These are phyloP conservation scores for Craterostigma plantagineum DNA, from an alignment of 257 asterid genomes.

Conservation along the genomic window DNA sequence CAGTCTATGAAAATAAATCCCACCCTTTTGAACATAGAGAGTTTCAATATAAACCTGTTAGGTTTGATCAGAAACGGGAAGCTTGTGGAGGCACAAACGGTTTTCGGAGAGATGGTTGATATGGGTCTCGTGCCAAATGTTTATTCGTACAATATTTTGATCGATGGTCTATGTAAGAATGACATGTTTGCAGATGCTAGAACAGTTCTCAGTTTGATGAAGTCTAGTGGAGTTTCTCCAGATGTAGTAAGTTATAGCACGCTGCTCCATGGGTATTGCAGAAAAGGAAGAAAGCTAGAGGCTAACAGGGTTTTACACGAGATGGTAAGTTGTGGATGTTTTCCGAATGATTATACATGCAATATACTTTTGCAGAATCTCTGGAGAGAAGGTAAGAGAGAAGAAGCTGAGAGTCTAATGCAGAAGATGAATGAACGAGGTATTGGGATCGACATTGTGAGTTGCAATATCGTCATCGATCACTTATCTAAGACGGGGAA, in stretches of 20 bases:
- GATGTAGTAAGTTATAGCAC: slow-evolving; percentile 67
- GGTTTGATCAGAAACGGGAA: slow-evolving; percentile 61
- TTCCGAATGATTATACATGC: slow-evolving; percentile 65
- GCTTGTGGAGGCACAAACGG: slow-evolving; percentile 52
- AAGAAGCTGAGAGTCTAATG: slow-evolving; percentile 71
- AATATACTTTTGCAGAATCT: slow-evolving; percentile 63
- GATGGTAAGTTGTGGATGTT: slow-evolving; percentile 41
- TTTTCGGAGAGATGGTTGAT: slow-evolving; percentile 46
- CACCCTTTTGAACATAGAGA: slow-evolving; percentile 32
- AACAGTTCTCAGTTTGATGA: slow-evolving; percentile 46
- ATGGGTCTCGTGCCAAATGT: slow-evolving; percentile 46
- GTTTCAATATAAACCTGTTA: slow-evolving; percentile 56
- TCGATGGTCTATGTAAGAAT: slow-evolving; percentile 58
- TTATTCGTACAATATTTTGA: slow-evolving; percentile 58
- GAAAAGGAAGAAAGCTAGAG: slow-evolving; percentile 43
- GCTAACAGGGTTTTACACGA: slow-evolving; percentile 53
- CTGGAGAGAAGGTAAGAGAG: slow-evolving; percentile 77
- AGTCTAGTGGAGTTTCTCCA: slow-evolving; percentile 40
- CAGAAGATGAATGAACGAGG: slow-evolving; percentile 79
- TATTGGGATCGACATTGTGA: slow-evolving; percentile 49
- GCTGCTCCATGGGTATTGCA: slow-evolving; percentile 78
- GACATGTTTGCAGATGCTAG: slow-evolving; percentile 70
- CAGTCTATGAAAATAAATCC: slow-evolving; percentile 44
- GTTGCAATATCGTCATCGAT: slow-evolving; percentile 84
- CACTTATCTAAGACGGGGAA: slow-evolving; percentile 67